Percentiles rank a stretch among this genome's conserved stretches.
Evolutionary conservation across 139 green algal genomes (phyloP).

Genomic region (Pseudopediastrum boryanum): DNA sequence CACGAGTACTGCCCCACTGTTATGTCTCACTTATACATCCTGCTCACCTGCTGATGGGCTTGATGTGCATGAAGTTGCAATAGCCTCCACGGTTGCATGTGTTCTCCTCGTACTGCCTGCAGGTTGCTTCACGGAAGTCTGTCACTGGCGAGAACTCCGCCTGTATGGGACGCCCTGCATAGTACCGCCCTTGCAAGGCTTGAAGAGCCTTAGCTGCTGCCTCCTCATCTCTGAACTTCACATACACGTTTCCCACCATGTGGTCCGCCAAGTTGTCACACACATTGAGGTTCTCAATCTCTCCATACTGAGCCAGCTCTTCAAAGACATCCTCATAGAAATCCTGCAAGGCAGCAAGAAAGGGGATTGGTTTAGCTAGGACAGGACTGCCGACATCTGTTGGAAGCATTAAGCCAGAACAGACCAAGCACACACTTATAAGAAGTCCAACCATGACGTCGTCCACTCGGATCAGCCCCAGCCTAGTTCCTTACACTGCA

Average conservation of each 20-base stretch:
- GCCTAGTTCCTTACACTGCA: no score
- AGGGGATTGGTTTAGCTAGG: neutral
- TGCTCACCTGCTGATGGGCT: constrained; percentile 82
- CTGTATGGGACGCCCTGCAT: constrained; percentile 88
- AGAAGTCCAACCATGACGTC: no score
- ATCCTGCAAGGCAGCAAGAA: constrained; percentile 61
- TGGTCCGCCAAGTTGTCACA: constrained; percentile 99
- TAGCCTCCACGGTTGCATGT: constrained; percentile 96
- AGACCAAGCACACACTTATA: no score
- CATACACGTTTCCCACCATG: constrained; percentile 96
- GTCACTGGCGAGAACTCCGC: constrained; percentile 97
- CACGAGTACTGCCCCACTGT: no score
- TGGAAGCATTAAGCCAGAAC: no score
- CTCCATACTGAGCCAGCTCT: constrained; percentile 90
- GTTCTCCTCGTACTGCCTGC: constrained; percentile 98
- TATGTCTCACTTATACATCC: neutral
- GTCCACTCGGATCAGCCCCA: no score
- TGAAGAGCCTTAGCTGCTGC: constrained; percentile 71
- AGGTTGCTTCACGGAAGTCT: constrained; percentile 97
- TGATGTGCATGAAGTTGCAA: constrained; percentile 99
- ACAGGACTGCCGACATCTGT: no score
- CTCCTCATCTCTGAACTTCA: constrained; percentile 95
- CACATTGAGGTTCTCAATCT: constrained; percentile 96
- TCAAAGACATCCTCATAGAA: constrained; percentile 99
- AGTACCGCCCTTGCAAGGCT: constrained; percentile 79